Conservation (phyloP, 345 rosid species). For the Hypericum androsaemum region DNA sequence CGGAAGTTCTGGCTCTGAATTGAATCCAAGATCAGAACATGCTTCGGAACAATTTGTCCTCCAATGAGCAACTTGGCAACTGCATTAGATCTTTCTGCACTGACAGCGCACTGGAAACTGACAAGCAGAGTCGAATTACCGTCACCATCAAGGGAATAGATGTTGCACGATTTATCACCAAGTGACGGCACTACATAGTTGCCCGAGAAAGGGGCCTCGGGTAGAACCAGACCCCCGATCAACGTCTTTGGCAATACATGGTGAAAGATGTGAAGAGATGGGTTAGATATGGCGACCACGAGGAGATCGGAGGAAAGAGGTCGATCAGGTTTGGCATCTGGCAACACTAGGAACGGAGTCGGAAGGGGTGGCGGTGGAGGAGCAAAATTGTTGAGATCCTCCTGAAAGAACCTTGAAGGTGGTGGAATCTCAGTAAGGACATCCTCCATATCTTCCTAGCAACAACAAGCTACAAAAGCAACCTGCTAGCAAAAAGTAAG, state of each 20-base stretch:
- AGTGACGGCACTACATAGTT: slow-evolving; percentile 50
- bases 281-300: slow-evolving; percentile 56
- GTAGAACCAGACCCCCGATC: slow-evolving; percentile 63
- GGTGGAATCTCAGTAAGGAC: slow-evolving; percentile 82
- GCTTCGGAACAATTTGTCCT: slow-evolving; percentile 51
- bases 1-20: slow-evolving; percentile 72
- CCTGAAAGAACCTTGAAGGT: slow-evolving; percentile 89
- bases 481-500: no score
- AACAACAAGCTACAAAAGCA: no score
- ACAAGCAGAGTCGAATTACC: slow-evolving; percentile 37
- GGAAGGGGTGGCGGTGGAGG: slow-evolving; percentile 44
- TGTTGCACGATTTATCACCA: slow-evolving; percentile 71
- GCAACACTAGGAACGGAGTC: slow-evolving; percentile 56
- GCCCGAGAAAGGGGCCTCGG: slow-evolving; percentile 67
- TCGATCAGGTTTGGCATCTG: slow-evolving; percentile 38
- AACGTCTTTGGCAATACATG: slow-evolving; percentile 47
- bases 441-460: slow-evolving; percentile 73
- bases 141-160: slow-evolving; percentile 39
- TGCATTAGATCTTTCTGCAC: slow-evolving; percentile 56
- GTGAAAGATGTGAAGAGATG: slow-evolving; percentile 52
- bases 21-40: slow-evolving; percentile 60
- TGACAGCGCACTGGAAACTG: slow-evolving; percentile 51
- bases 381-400: slow-evolving; percentile 81
- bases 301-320: slow-evolving; percentile 69
- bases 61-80: slow-evolving; percentile 70